Evolutionary conservation across 176 grass and related monocot genomes (phyloP).

Genomic region (Cenchrus americanus): DNA sequence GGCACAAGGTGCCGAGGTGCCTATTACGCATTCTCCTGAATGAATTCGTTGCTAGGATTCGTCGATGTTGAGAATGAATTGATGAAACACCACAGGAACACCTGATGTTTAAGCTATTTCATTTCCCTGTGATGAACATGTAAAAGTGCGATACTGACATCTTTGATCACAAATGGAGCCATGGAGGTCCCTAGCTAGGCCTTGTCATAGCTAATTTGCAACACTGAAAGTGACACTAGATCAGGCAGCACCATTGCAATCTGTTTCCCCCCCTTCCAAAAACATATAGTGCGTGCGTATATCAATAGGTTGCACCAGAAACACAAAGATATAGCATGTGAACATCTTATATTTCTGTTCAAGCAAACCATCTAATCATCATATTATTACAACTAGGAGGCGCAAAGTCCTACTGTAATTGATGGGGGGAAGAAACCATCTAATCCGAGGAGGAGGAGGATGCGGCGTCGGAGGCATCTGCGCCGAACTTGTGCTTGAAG

Average conservation of each 20-base stretch:
- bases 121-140: too few relatives aligned
- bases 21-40: too few relatives aligned
- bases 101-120: background rate
- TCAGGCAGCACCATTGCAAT: background rate
- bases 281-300: background rate
- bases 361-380: background rate
- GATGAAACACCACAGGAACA: background rate
- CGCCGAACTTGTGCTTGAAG: constrained; percentile 83
- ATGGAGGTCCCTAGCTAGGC: too few relatives aligned
- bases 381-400: background rate
- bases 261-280: too few relatives aligned
- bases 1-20: too few relatives aligned
- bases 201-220: background rate
- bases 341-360: constrained; percentile 1
- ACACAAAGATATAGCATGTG: background rate
- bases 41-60: too few relatives aligned
- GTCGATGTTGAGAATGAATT: background rate
- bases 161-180: too few relatives aligned
- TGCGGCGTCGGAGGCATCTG: background rate
- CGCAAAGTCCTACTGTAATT: too few relatives aligned
- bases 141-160: too few relatives aligned
- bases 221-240: background rate
- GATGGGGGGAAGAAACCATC: too few relatives aligned
- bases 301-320: background rate
- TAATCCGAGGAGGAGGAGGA: too few relatives aligned